Base-by-base conservation (phyloP, 2,329 filamentous ascomycete genomes). In the Ophiostoma australiae region DNA sequence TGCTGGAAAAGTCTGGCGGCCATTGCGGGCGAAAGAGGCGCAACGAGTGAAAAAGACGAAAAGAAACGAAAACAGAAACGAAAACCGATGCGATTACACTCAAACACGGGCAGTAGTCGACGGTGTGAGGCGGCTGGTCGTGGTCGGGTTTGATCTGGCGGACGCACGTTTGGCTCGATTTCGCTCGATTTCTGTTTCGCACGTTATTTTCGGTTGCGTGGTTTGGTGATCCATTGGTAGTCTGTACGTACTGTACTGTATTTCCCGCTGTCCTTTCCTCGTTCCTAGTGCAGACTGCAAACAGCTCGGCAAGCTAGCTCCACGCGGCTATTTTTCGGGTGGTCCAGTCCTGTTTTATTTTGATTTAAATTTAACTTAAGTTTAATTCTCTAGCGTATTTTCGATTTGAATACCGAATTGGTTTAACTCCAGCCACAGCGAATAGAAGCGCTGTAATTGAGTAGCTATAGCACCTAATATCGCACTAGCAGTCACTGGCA, bases 1-100 rank as follows among this genome's bases (percentile, higher is more conserved):
- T 82, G 83, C 80, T 83, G 84, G 77, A 87, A 80, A 79, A 87
- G 81, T 86, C 85, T 84, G 77, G 85, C 83, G 81, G 85, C 85
- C 86, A 88, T 88, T 79, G 79, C 84, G 68, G 55, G 11, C 27
- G 35, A 35, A 68, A 52, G 2, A 66, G 63, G 48, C n/a, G 13
- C 44, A 31, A 35, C 7, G 31, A 17, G 31, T 1, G 1, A 48
- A 35, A 61, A 65, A 35, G 33, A 17, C 39, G 31, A 55, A 31
- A 15, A 61, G 20, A 48, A 39, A 52, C 3, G 44, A 61, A 68
- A 65, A 4, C 10, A 48, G 37, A 39, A 69, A 23, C 8, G 17
- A 61, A 68, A 52, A 5, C 35, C 44, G 63, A 65, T 58, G 55
- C 31, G 52, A 31, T 33, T 33, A 15, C 27, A 31, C 35, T 10